Evolutionary conservation across 352 stramenopile genomes (phyloP).

Genomic region (Pythium grandisporangium): DNA sequence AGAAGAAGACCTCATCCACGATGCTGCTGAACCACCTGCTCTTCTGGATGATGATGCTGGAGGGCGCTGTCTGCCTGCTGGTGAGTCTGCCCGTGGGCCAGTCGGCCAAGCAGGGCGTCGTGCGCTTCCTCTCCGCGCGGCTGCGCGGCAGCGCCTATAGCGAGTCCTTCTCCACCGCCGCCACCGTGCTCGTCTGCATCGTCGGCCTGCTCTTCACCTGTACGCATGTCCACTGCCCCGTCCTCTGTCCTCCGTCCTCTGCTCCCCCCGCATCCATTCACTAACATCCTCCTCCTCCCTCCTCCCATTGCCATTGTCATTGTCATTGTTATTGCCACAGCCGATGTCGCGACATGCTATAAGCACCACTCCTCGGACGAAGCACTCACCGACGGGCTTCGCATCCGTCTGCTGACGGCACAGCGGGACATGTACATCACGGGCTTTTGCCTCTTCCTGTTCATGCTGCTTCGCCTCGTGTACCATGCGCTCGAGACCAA

Average conservation of each 20-base stretch:
- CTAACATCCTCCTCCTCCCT: too few species aligned
- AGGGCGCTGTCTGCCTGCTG: conserved; percentile 35
- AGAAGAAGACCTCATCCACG: neutral
- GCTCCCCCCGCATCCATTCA: too few species aligned
- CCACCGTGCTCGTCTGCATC: conserved; percentile 41
- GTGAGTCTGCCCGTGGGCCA: conserved; percentile 55
- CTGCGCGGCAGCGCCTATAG: conserved; percentile 36
- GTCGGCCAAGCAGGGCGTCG: conserved; percentile 32
- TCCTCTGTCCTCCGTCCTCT: too few species aligned
- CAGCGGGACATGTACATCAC: conserved; percentile 86
- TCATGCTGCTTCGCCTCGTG: conserved; percentile 68
- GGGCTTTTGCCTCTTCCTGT: conserved; percentile 78
- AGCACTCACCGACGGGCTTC: conserved; percentile 59
- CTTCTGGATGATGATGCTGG: conserved; percentile 44
- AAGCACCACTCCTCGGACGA: conserved; percentile 51
- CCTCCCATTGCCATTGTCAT: too few species aligned
- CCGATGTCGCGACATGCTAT: conserved; percentile 63
- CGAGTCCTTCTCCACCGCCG: conserved; percentile 31
- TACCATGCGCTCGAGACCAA: conserved; percentile 64
- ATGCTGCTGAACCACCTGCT: conserved; percentile 60
- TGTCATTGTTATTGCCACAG: conserved; percentile 13
- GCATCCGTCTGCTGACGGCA: conserved; percentile 66
- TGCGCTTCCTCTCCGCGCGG: conserved; percentile 42
- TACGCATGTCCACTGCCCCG: conserved; percentile 18
- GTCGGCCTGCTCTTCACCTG: conserved; percentile 67